A percentile compares a stretch with the other conserved stretches of the same genome.
Evolutionary conservation across 2,329 filamentous ascomycete genomes (phyloP).

Genomic region (Domatiomyces catenatus): DNA sequence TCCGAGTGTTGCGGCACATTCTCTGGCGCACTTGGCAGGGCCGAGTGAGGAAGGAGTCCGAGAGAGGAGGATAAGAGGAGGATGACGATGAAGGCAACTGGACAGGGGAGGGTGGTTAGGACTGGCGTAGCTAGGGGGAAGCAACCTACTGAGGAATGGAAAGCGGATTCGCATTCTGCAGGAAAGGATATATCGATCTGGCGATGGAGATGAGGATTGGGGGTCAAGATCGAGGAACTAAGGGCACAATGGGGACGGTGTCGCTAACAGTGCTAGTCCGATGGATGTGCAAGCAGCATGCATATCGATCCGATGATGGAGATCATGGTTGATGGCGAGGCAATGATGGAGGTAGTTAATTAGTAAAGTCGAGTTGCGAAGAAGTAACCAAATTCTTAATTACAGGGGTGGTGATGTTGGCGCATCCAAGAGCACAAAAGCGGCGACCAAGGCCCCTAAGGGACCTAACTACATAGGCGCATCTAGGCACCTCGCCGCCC

Average conservation of each 20-base stretch:
- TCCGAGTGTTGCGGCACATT: slow-evolving; percentile 55
- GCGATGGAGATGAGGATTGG: neutral
- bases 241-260: neutral
- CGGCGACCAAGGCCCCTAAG: no score
- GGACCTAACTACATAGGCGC: no score
- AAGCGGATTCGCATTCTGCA: slow-evolving; percentile 64
- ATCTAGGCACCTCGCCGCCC: no score
- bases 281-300: no score
- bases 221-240: neutral
- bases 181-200: neutral
- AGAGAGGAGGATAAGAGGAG: slow-evolving; percentile 62
- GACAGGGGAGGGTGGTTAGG: slow-evolving; percentile 6
- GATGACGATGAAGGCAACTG: slow-evolving; percentile 52
- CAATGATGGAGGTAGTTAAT: no score
- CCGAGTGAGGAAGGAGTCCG: slow-evolving; percentile 49
- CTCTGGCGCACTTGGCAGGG: slow-evolving; percentile 18
- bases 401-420: no score
- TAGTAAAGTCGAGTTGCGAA: no score
- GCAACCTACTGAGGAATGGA: slow-evolving; percentile 63
- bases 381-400: no score
- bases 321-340: no score
- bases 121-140: neutral
- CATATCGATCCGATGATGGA: no score
- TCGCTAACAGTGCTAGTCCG: no score
- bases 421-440: no score